Percentiles rank a stretch among this genome's conserved stretches.
Evolutionary conservation across 495 filamentous ascomycete genomes (phyloP).

Genomic region (Trichoderma orchidacearum): DNA sequence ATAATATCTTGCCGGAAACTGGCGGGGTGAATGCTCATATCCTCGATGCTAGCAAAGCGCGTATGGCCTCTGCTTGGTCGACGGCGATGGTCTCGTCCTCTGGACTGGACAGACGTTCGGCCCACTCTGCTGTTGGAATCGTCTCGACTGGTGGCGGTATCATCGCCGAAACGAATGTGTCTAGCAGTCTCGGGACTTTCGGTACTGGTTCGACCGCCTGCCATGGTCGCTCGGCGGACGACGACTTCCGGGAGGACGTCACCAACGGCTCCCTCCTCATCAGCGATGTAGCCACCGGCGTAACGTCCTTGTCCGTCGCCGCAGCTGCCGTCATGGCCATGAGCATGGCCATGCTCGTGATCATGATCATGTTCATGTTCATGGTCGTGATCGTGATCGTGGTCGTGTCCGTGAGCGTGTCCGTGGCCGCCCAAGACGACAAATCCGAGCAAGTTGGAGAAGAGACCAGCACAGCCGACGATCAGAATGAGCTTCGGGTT

Average conservation of each 20-base stretch:
- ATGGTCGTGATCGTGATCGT: constrained; percentile 24
- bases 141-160: constrained; percentile 1
- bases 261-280: constrained; percentile 19
- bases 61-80: constrained; percentile 36
- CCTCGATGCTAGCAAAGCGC: constrained; percentile 44
- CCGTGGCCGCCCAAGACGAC: constrained; percentile 87
- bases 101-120: constrained; percentile 15
- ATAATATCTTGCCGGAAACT: constrained; percentile 88
- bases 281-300: constrained; percentile 10
- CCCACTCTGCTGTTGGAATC: constrained; percentile 16
- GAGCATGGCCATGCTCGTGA: constrained; percentile 14
- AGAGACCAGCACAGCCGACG: constrained; percentile 75
- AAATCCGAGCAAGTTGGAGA: constrained; percentile 81
- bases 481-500: constrained; percentile 75
- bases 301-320: constrained; percentile 14
- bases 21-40: constrained; percentile 78
- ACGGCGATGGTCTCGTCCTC: constrained; percentile 34
- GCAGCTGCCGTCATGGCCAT: constrained; percentile 9
- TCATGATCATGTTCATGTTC: constrained; percentile 22
- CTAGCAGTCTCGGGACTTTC: constrained; percentile 12
- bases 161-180: constrained; percentile 19
- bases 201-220: not conserved
- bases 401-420: constrained; percentile 55
- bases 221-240: constrained; percentile 12
- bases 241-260: constrained; percentile 31